Conservation (phyloP, 2,329 filamentous ascomycete species). For the Chrysosporium queenslandicum region DNA sequence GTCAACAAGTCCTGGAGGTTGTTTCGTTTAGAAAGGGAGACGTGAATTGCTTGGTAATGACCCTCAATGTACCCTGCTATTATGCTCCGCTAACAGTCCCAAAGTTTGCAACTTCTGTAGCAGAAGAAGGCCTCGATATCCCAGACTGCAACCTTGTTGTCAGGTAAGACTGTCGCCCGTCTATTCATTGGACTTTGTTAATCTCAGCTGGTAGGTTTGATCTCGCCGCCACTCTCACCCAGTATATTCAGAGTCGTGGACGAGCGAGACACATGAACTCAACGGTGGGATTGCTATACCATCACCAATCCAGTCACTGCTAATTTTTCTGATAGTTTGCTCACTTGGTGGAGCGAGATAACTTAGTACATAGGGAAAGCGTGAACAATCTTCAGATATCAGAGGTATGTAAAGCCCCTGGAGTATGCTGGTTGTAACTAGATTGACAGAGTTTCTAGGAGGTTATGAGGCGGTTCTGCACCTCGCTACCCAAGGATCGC, state of each 20-base stretch:
- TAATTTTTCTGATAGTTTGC: slow-evolving; percentile 46
- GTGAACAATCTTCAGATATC: slow-evolving; percentile 39
- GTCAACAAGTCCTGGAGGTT: slow-evolving; percentile 64
- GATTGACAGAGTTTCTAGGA: slow-evolving; percentile 16
- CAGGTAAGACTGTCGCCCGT: slow-evolving; percentile 24
- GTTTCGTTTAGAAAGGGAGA: slow-evolving; percentile 52
- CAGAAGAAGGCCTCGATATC: slow-evolving; percentile 57
- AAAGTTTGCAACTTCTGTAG: slow-evolving; percentile 53
- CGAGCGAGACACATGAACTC: slow-evolving; percentile 70
- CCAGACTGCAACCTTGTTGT: slow-evolving; percentile 57
- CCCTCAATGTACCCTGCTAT: too few relatives aligned
- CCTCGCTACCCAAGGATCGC: slow-evolving; percentile 62
- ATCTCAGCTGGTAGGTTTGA: slow-evolving; percentile 53
- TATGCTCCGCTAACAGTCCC: slow-evolving; percentile 13
- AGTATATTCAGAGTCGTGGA: slow-evolving; percentile 88
- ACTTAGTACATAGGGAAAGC: slow-evolving; percentile 53
- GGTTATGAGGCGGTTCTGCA: slow-evolving; percentile 65
- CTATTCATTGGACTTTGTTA: background rate
- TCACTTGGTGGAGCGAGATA: slow-evolving; percentile 69
- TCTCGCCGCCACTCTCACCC: slow-evolving; percentile 78
- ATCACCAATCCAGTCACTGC: background rate
- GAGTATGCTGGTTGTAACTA: background rate
- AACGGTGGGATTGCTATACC: slow-evolving; percentile 30
- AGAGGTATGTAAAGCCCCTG: slow-evolving; percentile 33
- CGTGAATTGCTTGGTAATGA: slow-evolving; percentile 45